phyloP scores from a whole-genome alignment of 2,329 filamentous ascomycete species.

The Trichoderma simmonsii region DNA sequence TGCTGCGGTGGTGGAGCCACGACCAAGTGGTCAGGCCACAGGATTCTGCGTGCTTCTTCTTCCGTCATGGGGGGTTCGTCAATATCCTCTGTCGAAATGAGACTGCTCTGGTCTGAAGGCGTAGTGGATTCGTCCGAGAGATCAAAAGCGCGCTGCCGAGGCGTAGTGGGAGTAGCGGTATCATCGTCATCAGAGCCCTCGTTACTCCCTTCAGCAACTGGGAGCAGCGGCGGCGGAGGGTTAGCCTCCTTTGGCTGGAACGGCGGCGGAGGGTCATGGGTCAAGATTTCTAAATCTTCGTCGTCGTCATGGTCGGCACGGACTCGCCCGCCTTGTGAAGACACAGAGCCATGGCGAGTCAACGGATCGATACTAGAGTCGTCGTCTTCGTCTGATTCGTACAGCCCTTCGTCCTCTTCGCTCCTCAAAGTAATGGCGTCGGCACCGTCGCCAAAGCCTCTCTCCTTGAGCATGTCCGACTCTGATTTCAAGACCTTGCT shows the following conservation, averaged over 20 bases:
- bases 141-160: conserved; percentile 11
- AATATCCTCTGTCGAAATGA: conserved; percentile 20
- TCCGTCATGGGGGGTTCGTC: conserved; percentile 38
- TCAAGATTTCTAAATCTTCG: neutral
- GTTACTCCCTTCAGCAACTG: neutral
- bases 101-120: conserved; percentile 18
- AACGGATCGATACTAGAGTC: conserved; percentile 19
- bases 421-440: conserved; percentile 32
- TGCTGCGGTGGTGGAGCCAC: conserved; percentile 11
- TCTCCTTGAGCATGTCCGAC: conserved; percentile 31
- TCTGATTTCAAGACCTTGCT: conserved; percentile 35
- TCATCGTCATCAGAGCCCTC: conserved; percentile 8
- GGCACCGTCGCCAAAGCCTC: conserved; percentile 25
- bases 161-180: conserved; percentile 18
- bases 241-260: conserved; percentile 11
- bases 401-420: conserved; percentile 28
- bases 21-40: conserved; percentile 37
- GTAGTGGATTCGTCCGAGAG: conserved; percentile 22
- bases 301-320: conserved; percentile 7
- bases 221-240: conserved; percentile 15
- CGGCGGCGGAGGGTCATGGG: conserved; percentile 17
- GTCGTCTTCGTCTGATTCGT: conserved; percentile 25
- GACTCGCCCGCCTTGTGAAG: neutral
- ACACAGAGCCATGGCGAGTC: neutral
- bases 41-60: conserved; percentile 39